Conservation (phyloP, 2,329 filamentous ascomycete species). For the Ceratocystis cacaofunesta region DNA sequence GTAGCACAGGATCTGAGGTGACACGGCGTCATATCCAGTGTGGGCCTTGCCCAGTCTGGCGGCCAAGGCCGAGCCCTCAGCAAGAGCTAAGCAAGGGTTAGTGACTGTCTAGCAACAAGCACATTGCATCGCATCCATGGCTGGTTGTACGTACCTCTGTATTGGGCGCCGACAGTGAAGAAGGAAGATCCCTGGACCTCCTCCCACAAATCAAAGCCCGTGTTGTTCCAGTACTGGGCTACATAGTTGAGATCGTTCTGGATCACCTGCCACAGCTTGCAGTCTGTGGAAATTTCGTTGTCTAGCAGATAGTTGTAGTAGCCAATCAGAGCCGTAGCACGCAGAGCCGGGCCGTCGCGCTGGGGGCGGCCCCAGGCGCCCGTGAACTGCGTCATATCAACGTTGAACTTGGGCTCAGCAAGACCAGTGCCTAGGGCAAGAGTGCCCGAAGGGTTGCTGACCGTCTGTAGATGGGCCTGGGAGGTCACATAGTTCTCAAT, state of each 20-base stretch:
- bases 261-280: conserved; percentile 56
- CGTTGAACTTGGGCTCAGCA: conserved; percentile 60
- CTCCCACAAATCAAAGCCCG: conserved; percentile 69
- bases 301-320: conserved; percentile 59
- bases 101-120: not conserved
- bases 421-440: conserved; percentile 39
- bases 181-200: conserved; percentile 64
- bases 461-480: conserved; percentile 50
- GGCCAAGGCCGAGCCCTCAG: conserved; percentile 54
- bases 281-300: conserved; percentile 42
- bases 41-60: conserved; percentile 45
- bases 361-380: conserved; percentile 63
- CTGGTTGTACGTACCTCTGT: conserved; percentile 37
- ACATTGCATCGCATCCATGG: no score
- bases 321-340: conserved; percentile 56
- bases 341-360: conserved; percentile 61
- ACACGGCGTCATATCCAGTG: conserved; percentile 45
- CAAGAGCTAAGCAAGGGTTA: conserved; percentile 31
- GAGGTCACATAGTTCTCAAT: conserved; percentile 55
- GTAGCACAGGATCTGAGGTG: conserved; percentile 59
- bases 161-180: conserved; percentile 57
- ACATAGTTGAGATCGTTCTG: conserved; percentile 64
- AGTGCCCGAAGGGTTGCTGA: conserved; percentile 54
- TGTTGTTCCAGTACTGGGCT: conserved; percentile 53
- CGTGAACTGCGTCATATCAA: conserved; percentile 48